Evolutionary conservation across 2,329 filamentous ascomycete genomes (phyloP).

Genomic region (Aspergillus sp.): DNA sequence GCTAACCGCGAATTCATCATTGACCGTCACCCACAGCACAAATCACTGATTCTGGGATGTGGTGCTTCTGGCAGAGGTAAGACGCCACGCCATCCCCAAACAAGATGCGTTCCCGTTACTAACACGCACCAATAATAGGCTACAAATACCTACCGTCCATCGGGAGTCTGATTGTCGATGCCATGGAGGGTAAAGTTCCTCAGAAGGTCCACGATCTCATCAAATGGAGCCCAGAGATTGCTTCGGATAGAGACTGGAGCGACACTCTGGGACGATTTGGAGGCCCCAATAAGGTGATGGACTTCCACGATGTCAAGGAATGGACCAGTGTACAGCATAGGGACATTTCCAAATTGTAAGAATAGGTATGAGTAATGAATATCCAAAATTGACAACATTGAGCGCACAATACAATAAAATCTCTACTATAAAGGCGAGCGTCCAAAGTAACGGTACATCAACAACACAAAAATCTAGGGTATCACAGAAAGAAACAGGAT

Average conservation of each 20-base stretch:
- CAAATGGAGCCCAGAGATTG: slow-evolving; percentile 55
- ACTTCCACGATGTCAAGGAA: slow-evolving; percentile 47
- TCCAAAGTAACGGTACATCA: not conserved
- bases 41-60: slow-evolving; percentile 50
- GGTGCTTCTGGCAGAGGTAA: slow-evolving; percentile 48
- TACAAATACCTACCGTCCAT: slow-evolving; percentile 56
- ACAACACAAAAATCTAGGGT: slow-evolving; percentile 13
- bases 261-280: slow-evolving; percentile 52
- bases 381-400: not conserved
- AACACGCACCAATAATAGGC: slow-evolving; percentile 26
- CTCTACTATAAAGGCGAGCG: not conserved
- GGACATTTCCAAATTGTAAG: slow-evolving; percentile 22
- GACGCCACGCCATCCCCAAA: not conserved
- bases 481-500: slow-evolving; percentile 12
- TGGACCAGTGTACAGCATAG: slow-evolving; percentile 39
- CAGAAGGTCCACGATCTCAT: slow-evolving; percentile 45
- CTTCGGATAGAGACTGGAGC: slow-evolving; percentile 48
- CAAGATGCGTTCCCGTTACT: not conserved
- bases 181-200: slow-evolving; percentile 48
- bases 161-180: slow-evolving; percentile 52
- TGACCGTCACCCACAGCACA: slow-evolving; percentile 49
- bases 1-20: slow-evolving; percentile 57
- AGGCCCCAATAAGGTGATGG: slow-evolving; percentile 50
- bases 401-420: not conserved
- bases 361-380: not conserved